Evolutionary conservation across 2,329 filamentous ascomycete species (phyloP).

Genomic region (Alternaria infectoria): DNA sequence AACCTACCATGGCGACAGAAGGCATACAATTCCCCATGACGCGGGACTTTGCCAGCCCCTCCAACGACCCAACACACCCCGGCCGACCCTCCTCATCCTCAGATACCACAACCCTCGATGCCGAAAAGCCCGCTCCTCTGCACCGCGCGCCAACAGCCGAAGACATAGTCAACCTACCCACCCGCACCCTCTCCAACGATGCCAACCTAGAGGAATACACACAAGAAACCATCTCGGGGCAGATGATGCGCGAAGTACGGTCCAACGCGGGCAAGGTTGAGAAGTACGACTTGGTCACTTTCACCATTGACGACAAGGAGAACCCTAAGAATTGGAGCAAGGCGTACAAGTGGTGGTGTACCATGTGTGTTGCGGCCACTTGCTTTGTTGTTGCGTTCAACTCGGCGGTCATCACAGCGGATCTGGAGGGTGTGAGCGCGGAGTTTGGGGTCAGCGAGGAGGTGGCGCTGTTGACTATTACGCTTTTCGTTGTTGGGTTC

Average conservation of each 20-base stretch:
- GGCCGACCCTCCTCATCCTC: constrained; percentile 21
- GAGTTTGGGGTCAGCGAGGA: constrained; percentile 74
- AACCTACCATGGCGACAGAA: constrained; percentile 23
- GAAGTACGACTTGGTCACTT: constrained; percentile 70
- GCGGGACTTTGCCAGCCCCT: constrained; percentile 19
- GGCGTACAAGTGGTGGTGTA: constrained; percentile 76
- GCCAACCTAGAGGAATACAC: constrained; percentile 68
- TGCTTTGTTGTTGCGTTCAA: constrained; percentile 57
- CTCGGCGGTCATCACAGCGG: constrained; percentile 79
- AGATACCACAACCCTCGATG: constrained; percentile 17
- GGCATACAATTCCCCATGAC: constrained; percentile 11
- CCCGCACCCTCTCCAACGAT: constrained; percentile 67
- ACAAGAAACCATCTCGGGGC: constrained; percentile 65
- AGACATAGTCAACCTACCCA: constrained; percentile 66
- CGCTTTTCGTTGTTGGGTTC: constrained; percentile 81
- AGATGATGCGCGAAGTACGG: constrained; percentile 62
- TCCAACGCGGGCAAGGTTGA: constrained; percentile 62
- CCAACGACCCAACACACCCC: constrained; percentile 1
- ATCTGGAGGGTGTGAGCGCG: constrained; percentile 68
- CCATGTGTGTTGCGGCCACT: constrained; percentile 76
- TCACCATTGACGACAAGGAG: constrained; percentile 72
- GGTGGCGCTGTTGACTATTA: constrained; percentile 74
- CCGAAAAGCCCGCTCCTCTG: constrained; percentile 13
- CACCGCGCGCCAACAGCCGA: constrained; percentile 35
- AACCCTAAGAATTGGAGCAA: constrained; percentile 90